phyloP scores from a whole-genome alignment of 2,329 filamentous ascomycete genomes.

The Neonectria ditissima region DNA sequence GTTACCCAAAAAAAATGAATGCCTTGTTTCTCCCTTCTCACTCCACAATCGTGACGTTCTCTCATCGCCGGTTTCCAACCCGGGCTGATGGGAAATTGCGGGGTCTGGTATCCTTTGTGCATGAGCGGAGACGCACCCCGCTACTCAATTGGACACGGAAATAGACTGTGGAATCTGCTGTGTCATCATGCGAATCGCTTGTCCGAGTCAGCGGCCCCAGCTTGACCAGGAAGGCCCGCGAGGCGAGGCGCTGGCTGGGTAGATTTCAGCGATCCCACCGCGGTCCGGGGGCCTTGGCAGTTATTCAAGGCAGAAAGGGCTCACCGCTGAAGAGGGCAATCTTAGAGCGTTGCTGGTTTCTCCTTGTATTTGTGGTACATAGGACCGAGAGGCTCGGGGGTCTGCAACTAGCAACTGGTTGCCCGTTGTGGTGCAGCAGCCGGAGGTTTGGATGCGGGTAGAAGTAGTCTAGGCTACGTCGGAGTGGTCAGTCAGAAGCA shows the following conservation, averaged over 20 bases:
- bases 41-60: neutral
- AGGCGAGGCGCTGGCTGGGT: neutral
- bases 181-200: neutral
- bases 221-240: neutral
- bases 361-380: neutral
- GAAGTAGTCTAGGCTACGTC: too few species aligned
- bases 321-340: neutral
- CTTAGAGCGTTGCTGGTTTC: neutral
- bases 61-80: neutral
- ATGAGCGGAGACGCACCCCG: neutral
- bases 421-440: slow-evolving; percentile 16
- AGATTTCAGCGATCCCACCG: slow-evolving; percentile 2
- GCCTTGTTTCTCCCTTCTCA: neutral
- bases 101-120: neutral
- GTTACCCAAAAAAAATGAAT: neutral
- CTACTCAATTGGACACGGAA: neutral
- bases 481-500: slow-evolving; percentile 30
- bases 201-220: neutral
- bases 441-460: slow-evolving; percentile 37
- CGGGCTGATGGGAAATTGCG: neutral
- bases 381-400: neutral
- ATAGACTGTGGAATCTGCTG: neutral
- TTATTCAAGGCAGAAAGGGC: neutral
- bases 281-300: neutral
- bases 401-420: slow-evolving; percentile 17